Conservation (phyloP, 257 asterid genomes). For the Jacaranda mimosifolia region DNA sequence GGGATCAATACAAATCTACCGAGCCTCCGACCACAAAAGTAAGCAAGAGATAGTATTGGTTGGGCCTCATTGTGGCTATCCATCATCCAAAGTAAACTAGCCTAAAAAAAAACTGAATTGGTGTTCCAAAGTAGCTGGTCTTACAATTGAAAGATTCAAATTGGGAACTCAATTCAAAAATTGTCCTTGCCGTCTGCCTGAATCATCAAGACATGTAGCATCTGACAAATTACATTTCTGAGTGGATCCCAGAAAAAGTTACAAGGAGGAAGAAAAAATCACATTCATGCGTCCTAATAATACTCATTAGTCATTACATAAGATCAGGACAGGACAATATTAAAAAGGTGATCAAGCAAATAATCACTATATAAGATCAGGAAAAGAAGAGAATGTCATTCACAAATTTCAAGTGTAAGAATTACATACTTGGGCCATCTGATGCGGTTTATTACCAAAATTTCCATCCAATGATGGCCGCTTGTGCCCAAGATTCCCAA, state of each 20-base stretch:
- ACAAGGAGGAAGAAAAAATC: too few species aligned
- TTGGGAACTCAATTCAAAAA: background rate
- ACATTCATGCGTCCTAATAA: background rate
- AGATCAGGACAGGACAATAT: background rate
- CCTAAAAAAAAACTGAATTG: background rate
- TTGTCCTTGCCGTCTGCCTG: background rate
- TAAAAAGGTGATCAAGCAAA: too few species aligned
- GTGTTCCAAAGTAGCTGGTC: too few species aligned
- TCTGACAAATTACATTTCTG: background rate
- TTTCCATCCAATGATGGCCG: constrained; percentile 32
- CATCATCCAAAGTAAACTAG: too few species aligned
- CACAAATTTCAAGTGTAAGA: constrained; percentile 24
- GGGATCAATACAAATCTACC: too few species aligned
- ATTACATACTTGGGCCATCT: constrained; percentile 26
- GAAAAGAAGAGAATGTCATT: constrained; percentile 6
- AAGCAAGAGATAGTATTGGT: too few species aligned
- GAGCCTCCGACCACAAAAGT: too few species aligned
- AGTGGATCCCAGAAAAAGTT: background rate
- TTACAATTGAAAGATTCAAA: background rate
- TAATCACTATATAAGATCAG: too few species aligned
- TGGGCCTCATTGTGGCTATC: too few species aligned
- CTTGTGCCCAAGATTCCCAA: constrained; percentile 15
- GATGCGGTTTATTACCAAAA: constrained; percentile 46
- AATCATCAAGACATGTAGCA: background rate
- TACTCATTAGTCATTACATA: background rate